Percentiles rank a stretch among this genome's conserved stretches.
These are phyloP conservation scores for Neohortaea acidophila DNA, from an alignment of 495 filamentous ascomycete species.

Conservation along the genomic window DNA sequence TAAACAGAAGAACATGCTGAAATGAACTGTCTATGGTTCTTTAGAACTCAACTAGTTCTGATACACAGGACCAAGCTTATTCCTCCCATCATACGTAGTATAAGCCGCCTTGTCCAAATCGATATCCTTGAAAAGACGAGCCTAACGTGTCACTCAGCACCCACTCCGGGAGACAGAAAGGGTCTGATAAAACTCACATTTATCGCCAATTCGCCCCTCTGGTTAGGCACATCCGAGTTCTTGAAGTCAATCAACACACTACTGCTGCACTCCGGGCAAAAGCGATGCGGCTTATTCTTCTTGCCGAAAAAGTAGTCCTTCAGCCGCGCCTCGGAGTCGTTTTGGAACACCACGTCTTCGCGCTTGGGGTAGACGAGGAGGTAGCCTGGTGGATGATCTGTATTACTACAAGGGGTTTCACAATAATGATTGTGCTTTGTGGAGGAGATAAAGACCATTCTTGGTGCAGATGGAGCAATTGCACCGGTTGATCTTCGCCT, in stretches of 20 bases:
- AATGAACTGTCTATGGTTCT: too few species aligned
- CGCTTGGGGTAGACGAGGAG: constrained; percentile 25
- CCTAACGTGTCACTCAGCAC: too few species aligned
- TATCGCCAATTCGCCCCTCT: too few species aligned
- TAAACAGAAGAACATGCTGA: too few species aligned
- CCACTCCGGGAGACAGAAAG: too few species aligned
- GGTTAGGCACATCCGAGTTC: too few species aligned
- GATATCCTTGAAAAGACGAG: too few species aligned
- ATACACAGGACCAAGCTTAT: too few species aligned
- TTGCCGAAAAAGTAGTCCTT: constrained; percentile 20
- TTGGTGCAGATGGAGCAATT: constrained; percentile 33
- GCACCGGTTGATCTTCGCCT: constrained; percentile 20
- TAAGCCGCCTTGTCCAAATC: too few species aligned
- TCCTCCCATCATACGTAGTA: too few species aligned
- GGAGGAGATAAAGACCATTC: constrained; percentile 18
- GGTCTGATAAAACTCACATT: too few species aligned
- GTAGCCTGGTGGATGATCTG: constrained; percentile 14
- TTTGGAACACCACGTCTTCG: constrained; percentile 19
- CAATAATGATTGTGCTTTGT: not conserved
- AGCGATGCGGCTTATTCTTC: constrained; percentile 16
- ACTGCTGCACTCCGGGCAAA: constrained; percentile 24
- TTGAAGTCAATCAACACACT: constrained; percentile 12
- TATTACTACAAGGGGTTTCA: not conserved
- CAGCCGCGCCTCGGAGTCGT: constrained; percentile 16
- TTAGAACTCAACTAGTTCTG: too few species aligned